A percentile compares a stretch with the other conserved stretches of the same genome.
Conservation (phyloP, 164 flowering plant genomes). For the Berberis thunbergii region DNA sequence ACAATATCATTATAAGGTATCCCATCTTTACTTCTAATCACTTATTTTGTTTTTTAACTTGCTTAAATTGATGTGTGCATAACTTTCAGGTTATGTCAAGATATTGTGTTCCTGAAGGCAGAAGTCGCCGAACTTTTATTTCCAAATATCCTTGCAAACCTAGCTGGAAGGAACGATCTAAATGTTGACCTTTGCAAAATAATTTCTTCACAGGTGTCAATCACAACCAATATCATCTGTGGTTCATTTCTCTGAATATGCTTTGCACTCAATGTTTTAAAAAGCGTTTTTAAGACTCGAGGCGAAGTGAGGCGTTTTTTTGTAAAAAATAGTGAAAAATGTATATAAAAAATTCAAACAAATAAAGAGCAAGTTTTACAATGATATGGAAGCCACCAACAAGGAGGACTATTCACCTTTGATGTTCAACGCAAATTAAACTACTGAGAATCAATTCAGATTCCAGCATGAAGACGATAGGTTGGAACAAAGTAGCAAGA, state of each 20-base stretch:
- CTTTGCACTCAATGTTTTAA: no score
- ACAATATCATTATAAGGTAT: conserved; percentile 70
- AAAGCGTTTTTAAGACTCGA: no score
- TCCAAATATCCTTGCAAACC: conserved; percentile 55
- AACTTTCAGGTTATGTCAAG: conserved; percentile 73
- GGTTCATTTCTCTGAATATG: background rate
- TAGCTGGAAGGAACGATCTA: conserved; percentile 51
- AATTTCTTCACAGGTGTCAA: conserved; percentile 65
- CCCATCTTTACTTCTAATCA: background rate
- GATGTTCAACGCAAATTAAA: no score
- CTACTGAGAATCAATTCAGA: no score
- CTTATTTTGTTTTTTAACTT: background rate
- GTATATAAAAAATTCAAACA: no score
- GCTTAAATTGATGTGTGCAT: conserved; percentile 1
- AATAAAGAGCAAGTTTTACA: no score
- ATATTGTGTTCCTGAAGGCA: conserved; percentile 69
- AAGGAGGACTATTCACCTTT: no score
- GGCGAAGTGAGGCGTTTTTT: no score
- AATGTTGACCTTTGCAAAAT: conserved; percentile 41
- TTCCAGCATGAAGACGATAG: no score
- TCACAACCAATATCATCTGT: background rate
- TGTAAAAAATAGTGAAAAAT: no score
- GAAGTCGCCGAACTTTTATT: conserved; percentile 91
- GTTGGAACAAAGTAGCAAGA: no score
- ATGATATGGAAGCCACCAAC: no score